Base-by-base conservation (phyloP, 176 grass and related monocot genomes). In the Zizania latifolia region DNA sequence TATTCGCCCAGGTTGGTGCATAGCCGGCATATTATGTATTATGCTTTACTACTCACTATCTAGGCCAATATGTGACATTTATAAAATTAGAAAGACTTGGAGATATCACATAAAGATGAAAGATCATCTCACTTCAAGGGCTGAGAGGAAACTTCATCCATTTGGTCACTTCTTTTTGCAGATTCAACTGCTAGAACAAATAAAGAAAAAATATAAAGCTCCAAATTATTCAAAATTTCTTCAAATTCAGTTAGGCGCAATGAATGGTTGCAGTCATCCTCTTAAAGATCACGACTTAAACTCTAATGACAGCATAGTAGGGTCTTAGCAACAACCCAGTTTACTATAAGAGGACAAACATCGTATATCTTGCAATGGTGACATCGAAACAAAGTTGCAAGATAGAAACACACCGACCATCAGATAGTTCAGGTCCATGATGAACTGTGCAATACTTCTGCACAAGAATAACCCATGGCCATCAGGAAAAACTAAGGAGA, bases 401-500 rank as follows among this genome's bases (percentile, higher is more conserved):
- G 8, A 86, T 30, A 38, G 33, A 77, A 39, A 84, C 4, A 53
- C 11, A 87, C 59, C 2, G 54, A 96, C 92, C 89, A 87, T 80
- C 64, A 10, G 81, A 68, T 74, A 74, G 73, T 77, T 96, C 78
- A 31, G 93, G 68, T 32, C 5, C 61, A 78, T 86, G 80, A 66
- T 41, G 40, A 56, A 86, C 65, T 48, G 84, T 83, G 37, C 86
- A 78, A n/a, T 89, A 89, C 81, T 96, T 96, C 89, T 96, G 84
- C 54, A 92, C 9, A 50, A 77, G 0, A 85, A 28, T 59, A 40
- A 40, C 10, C 14, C 66, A n/a, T 28, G 40, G 6, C 15, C 40
- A 13, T 74, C 53, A 82, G 59, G 65, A 77, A 68, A 75, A 61
- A 64, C 6, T 16, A 21, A 82, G 10, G 33, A 88, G 26, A 26